Conservation (phyloP, 2,329 filamentous ascomycete genomes). For the Colletotrichum sp. region DNA sequence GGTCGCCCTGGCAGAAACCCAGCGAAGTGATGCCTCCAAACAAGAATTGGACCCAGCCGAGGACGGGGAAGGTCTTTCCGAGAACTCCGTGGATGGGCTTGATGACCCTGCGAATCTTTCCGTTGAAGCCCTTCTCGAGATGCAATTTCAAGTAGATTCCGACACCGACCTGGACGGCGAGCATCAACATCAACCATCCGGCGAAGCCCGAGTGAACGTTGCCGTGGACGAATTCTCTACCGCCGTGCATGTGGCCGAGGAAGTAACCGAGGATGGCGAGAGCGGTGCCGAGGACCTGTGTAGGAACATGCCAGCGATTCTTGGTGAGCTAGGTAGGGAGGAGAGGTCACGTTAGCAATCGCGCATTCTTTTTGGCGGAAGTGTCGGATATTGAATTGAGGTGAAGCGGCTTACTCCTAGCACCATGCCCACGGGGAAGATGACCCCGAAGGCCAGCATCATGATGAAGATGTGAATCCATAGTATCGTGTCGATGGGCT, state of each 20-base stretch:
- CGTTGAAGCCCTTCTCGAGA: constrained; percentile 83
- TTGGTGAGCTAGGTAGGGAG: constrained; percentile 71
- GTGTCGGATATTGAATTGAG: neutral
- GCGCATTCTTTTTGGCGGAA: neutral
- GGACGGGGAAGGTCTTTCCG: constrained; percentile 85
- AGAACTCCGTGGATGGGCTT: constrained; percentile 79
- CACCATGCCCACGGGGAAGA: constrained; percentile 96
- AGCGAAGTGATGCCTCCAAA: constrained; percentile 93
- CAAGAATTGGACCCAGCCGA: constrained; percentile 92
- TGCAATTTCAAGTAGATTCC: constrained; percentile 91
- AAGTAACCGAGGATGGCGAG: constrained; percentile 87
- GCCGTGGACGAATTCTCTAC: constrained; percentile 76
- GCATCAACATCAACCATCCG: constrained; percentile 78
- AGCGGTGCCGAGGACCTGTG: constrained; percentile 76
- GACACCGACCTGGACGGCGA: constrained; percentile 77
- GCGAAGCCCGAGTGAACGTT: constrained; percentile 88
- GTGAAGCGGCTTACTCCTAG: constrained; percentile 70
- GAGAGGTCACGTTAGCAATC: constrained; percentile 9
- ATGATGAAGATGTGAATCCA: constrained; percentile 95
- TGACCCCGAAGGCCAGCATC: constrained; percentile 84
- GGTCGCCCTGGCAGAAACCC: constrained; percentile 92
- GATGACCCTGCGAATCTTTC: constrained; percentile 74
- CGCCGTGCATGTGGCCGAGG: constrained; percentile 88
- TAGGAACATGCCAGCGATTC: constrained; percentile 92
- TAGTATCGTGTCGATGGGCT: constrained; percentile 83